Percentiles rank a stretch among this genome's conserved stretches.
phyloP scores from a whole-genome alignment of 208 protist species.

The Herpetomonas tarakana region DNA sequence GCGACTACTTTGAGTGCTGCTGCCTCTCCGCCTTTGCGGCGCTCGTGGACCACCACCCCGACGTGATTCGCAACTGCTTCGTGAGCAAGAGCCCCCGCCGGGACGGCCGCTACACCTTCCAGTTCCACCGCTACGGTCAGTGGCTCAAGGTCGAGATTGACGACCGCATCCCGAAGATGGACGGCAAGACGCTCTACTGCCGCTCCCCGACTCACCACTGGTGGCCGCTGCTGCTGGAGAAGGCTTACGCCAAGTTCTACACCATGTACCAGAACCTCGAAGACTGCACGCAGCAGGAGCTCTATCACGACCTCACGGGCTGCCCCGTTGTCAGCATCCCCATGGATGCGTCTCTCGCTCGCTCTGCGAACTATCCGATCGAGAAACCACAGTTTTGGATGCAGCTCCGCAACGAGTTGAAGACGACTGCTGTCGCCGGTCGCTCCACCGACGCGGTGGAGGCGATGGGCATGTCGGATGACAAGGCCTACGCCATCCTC shows the following conservation, averaged over 20 bases:
- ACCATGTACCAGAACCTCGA: slow-evolving; percentile 49
- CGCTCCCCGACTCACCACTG: slow-evolving; percentile 52
- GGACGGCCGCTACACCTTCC: slow-evolving; percentile 63
- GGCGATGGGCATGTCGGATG: slow-evolving; percentile 26
- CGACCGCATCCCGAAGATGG: slow-evolving; percentile 47
- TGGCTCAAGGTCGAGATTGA: slow-evolving; percentile 74
- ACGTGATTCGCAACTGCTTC: slow-evolving; percentile 55
- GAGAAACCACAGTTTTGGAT: slow-evolving; percentile 49
- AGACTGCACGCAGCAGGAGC: slow-evolving; percentile 51
- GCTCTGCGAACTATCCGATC: slow-evolving; percentile 26
- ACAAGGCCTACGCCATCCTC: slow-evolving; percentile 59
- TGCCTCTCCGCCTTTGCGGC: slow-evolving; percentile 38
- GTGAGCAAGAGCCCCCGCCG: slow-evolving; percentile 46
- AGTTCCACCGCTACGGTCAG: slow-evolving; percentile 62
- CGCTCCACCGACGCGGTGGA: slow-evolving; percentile 20
- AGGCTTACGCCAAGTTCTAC: slow-evolving; percentile 85
- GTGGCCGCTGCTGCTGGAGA: slow-evolving; percentile 77
- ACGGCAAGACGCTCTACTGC: slow-evolving; percentile 48
- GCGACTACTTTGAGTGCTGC: slow-evolving; percentile 47
- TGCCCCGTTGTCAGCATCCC: slow-evolving; percentile 42
- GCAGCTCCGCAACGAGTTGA: slow-evolving; percentile 28
- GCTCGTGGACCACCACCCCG: slow-evolving; percentile 40
- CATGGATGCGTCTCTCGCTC: slow-evolving; percentile 15
- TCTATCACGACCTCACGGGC: slow-evolving; percentile 60
- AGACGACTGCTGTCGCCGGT: slow-evolving; percentile 24